Evolutionary conservation across 306 rosid genomes (phyloP), one percentile per base, ranked within the genome.

Genomic region (Arachis stenosperma): DNA sequence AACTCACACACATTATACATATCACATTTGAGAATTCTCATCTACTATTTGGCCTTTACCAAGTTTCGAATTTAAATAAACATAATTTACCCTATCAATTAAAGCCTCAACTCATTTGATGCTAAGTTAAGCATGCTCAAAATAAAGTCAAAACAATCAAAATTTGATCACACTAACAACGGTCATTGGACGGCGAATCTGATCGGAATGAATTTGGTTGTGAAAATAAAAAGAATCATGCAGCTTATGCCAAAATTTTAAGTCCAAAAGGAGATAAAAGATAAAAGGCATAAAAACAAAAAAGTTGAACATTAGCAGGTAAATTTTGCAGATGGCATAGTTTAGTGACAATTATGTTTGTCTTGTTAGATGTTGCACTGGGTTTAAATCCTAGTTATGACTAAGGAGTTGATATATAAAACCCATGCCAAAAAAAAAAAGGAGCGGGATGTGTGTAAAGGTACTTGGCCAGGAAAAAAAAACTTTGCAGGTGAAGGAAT

Each of bases 401-500:
- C 27, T 22, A 22, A 22, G 1, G 27, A 1, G 1, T 22, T 22
- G 27, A 22, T 22, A 22, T 22, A 22, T 22, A 22, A 22, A 22
- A 22, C 27, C 27, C 27, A 22, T 22, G 27, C 1, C 27, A 1
- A 22, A 22, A 22, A 22, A 22, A 22, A 22, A 22, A 22, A 22
- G 1, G 27, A 22, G 27, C 27, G 1, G 27, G 27, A 1, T 22
- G 27, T 22, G 27, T 22, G 1, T 22, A 22, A 22, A 22, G 27
- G 27, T 22, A 22, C 27, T 22, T 22, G 27, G 1, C 27, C 27
- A 22, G 27, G 27, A 22, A 22, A 22, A 22, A 22, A 22, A 22
- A 22, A 22, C 15, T 44, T 6, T 75, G 64, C 14, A 63, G 13
- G 50, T 46, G 43, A 61, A 55, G 60, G 85, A 67, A 84, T 84